Percentiles rank a stretch among this genome's conserved stretches.
These are phyloP conservation scores for Ophiostoma montium DNA, from an alignment of 2,329 filamentous ascomycete genomes.

Conservation along the genomic window DNA sequence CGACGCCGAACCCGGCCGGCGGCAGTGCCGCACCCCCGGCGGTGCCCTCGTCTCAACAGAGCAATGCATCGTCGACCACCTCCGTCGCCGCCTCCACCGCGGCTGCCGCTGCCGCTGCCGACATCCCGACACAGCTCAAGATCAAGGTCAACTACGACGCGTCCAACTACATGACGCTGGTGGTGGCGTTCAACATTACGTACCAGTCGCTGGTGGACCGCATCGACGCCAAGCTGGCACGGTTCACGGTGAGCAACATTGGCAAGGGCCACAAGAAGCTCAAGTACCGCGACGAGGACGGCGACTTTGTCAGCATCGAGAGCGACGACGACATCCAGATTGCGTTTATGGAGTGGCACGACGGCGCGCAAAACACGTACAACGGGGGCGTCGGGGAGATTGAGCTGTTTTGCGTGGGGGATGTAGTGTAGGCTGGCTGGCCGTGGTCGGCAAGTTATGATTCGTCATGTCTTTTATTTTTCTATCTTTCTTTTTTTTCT, in stretches of 20 bases:
- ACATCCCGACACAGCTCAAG: conserved; percentile 63
- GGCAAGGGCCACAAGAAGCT: conserved; percentile 70
- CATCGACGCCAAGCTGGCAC: conserved; percentile 86
- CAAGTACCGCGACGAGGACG: conserved; percentile 83
- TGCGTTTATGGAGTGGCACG: conserved; percentile 88
- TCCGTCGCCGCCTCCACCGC: conserved; percentile 15
- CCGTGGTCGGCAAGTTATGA: too few relatives aligned
- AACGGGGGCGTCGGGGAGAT: conserved; percentile 73
- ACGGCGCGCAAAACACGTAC: conserved; percentile 43
- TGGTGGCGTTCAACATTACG: conserved; percentile 88
- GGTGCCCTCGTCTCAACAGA: too few relatives aligned
- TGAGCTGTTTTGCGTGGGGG: conserved; percentile 64
- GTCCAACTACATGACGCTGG: conserved; percentile 84
- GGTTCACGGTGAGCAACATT: conserved; percentile 74
- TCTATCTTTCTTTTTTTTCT: background rate
- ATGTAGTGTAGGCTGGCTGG: conserved; percentile 2
- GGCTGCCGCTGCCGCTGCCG: conserved; percentile 18
- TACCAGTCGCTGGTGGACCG: conserved; percentile 89
- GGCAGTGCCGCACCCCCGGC: too few relatives aligned
- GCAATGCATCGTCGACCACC: too few relatives aligned
- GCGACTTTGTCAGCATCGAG: conserved; percentile 84
- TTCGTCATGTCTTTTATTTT: too few relatives aligned
- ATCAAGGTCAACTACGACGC: conserved; percentile 84
- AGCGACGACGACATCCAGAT: conserved; percentile 94
- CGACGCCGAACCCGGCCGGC: conserved; percentile 27